A percentile compares a stretch with the other conserved stretches of the same genome.
These are phyloP conservation scores for Alternaria incomplexa DNA, from an alignment of 2,329 filamentous ascomycete genomes.

Conservation along the genomic window DNA sequence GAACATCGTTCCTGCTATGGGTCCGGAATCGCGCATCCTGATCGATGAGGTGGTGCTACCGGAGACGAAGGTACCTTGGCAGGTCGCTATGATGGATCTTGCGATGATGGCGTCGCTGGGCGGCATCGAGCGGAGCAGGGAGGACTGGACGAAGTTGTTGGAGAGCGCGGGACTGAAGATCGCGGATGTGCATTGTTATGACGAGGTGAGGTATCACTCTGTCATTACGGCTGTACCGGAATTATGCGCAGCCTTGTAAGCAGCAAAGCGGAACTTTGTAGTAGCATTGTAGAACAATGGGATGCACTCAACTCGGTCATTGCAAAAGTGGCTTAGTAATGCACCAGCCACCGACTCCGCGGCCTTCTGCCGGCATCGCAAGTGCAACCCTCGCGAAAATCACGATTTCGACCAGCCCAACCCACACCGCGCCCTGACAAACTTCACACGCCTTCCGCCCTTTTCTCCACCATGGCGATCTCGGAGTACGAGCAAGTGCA, in stretches of 20 bases:
- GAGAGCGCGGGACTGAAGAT: slow-evolving; percentile 32
- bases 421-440: neutral
- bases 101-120: slow-evolving; percentile 33
- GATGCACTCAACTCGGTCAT: neutral
- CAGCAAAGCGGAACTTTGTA: neutral
- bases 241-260: neutral
- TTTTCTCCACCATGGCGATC: neutral
- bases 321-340: neutral
- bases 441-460: neutral
- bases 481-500: neutral
- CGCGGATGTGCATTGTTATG: slow-evolving; percentile 32
- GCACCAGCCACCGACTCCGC: neutral
- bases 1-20: slow-evolving; percentile 33
- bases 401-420: neutral
- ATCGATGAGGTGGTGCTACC: slow-evolving; percentile 43
- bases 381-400: neutral
- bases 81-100: slow-evolving; percentile 37
- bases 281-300: neutral
- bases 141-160: slow-evolving; percentile 28
- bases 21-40: slow-evolving; percentile 34
- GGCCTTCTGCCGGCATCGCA: neutral
- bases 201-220: slow-evolving; percentile 27
- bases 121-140: slow-evolving; percentile 32
- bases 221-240: slow-evolving; percentile 26
- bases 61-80: slow-evolving; percentile 37